Percentiles rank a stretch among this genome's conserved stretches.
Conservation (phyloP, 2,329 filamentous ascomycete species). For the Raffaelea arxii region DNA sequence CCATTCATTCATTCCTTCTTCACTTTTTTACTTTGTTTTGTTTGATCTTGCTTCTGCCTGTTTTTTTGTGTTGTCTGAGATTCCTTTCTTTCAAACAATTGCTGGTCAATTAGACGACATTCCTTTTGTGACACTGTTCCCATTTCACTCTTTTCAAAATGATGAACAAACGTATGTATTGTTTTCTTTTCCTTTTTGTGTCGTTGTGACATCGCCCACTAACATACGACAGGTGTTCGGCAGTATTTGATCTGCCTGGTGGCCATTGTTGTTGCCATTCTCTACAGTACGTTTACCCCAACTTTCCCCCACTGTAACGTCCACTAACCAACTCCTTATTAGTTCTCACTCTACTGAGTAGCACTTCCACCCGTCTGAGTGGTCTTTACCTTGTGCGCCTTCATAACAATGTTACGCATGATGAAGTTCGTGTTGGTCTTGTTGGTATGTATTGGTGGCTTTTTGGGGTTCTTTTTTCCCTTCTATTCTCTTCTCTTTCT, state of each 20-base stretch:
- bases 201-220: not conserved
- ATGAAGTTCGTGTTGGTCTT: conserved; percentile 13
- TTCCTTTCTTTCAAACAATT: not conserved
- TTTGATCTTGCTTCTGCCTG: not conserved
- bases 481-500: not conserved
- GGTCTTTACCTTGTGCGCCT: conserved; percentile 13
- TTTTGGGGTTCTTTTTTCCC: not conserved
- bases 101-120: not conserved
- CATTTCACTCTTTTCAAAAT: not conserved
- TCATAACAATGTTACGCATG: conserved; percentile 10
- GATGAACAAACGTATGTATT: not conserved
- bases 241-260: conserved; percentile 6
- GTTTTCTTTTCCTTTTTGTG: not conserved
- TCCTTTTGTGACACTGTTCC: not conserved
- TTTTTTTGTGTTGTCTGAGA: not conserved
- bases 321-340: not conserved
- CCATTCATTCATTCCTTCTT: not conserved
- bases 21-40: not conserved
- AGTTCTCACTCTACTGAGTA: conserved; percentile 14
- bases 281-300: conserved; percentile 3
- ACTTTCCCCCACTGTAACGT: no score
- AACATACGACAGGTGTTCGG: not conserved
- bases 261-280: conserved; percentile 2
- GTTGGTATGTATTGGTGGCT: conserved; percentile 6
- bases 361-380: conserved; percentile 14